Percentiles rank a stretch among this genome's conserved stretches.
Evolutionary conservation across 495 filamentous ascomycete species (phyloP).

Genomic region (Articulospora tetracladia): DNA sequence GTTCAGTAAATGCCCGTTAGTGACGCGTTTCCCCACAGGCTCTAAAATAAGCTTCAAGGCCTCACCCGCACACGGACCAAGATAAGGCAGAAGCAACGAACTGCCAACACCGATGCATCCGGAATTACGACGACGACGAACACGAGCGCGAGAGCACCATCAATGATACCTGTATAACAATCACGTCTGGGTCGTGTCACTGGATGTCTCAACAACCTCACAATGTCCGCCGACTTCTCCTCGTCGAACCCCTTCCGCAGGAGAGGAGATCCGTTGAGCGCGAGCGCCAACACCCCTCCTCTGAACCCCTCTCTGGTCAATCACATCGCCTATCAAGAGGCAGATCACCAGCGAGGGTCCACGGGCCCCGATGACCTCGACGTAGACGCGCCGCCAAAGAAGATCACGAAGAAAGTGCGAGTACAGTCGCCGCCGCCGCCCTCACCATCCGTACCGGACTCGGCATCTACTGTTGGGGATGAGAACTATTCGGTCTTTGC

Average conservation of each 20-base stretch:
- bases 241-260: constrained; percentile 29
- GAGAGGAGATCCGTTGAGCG: constrained; percentile 10
- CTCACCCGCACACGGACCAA: constrained; percentile 17
- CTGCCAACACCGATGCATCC: constrained; percentile 13
- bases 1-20: background rate
- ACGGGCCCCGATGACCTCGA: constrained; percentile 1
- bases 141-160: background rate
- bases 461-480: constrained; percentile 26
- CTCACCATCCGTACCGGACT: constrained; percentile 35
- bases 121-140: constrained; percentile 5
- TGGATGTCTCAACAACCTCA: constrained; percentile 5
- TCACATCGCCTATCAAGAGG: constrained; percentile 14
- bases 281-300: background rate
- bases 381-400: constrained; percentile 19
- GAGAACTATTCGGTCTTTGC: constrained; percentile 24
- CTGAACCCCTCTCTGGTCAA: constrained; percentile 10
- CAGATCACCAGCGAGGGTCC: constrained; percentile 1
- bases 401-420: constrained; percentile 50
- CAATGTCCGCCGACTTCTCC: constrained; percentile 22
- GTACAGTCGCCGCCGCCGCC: constrained; percentile 53
- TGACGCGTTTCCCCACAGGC: constrained; percentile 10
- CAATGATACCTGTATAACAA: constrained; percentile 11
- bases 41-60: constrained; percentile 11
- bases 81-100: constrained; percentile 10
- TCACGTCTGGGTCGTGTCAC: constrained; percentile 4